Evolutionary conservation across 345 rosid species (phyloP), one percentile per base, ranked within the genome.

Genomic region (Gossypium raimondii): DNA sequence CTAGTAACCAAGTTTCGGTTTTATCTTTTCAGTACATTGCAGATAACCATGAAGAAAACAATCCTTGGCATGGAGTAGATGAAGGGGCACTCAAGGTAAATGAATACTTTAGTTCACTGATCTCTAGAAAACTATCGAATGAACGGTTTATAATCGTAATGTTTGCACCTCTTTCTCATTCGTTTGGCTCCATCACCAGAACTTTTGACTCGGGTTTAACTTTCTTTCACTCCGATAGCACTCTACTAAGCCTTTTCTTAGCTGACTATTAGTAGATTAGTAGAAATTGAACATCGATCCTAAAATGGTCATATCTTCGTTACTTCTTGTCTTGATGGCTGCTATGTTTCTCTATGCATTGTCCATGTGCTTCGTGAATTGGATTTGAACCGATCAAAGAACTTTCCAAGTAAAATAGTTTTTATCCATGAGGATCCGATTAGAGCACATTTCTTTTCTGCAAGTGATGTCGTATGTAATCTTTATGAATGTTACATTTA

Each of bases 41-140:
- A 58, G 98, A 95, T 82, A 84, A 76, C 66, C 75, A 77, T 58
- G 44, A 82, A 17, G 98, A 91, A 84, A 95, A 92, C 79, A 89
- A 83, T 81, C 99, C 99, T 2, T 90, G 98, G 98, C 87, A 90
- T 78, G 90, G 85, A 76, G 86, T 88, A 73, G 89, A 95, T 72
- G 89, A 87, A 45, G 86, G 85, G 91, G 87, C 94, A 20, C 90
- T 92, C 70, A 92, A 93, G 97, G 99, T 94, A 86, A 83, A 38
- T 14, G 45, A 20, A 20, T 65, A 4, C 52, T 34, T 61, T 50
- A 41, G 17, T 50, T n/a, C 7, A 62, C 41, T 5, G 2, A 59
- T 11, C 9, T 22, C 14, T 7, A 58, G 7, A 58, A 58, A 24
- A 22, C 11, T 58, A 58, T 24, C 0, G 9, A 53, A 53, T 17